A percentile compares a stretch with the other conserved stretches of the same genome.
phyloP scores from a whole-genome alignment of 1,139 yeast genomes.

The Meyerozyma smithsonii region DNA sequence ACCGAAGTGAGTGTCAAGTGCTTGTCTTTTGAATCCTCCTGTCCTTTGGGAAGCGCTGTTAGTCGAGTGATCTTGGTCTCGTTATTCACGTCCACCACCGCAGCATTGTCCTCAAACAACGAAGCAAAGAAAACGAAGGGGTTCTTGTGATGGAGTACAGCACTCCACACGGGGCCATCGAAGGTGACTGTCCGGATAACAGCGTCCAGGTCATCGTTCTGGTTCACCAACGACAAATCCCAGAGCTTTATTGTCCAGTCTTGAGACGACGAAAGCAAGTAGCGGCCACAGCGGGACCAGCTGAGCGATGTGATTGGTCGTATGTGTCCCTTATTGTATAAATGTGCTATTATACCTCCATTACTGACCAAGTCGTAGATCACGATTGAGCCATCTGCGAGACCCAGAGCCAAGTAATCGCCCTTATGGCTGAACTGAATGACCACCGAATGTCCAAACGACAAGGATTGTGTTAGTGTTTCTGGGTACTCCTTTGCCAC shows the following conservation, averaged over 20 bases:
- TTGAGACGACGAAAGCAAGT: conserved; percentile 66
- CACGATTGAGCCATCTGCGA: conserved; percentile 71
- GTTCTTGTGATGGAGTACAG: conserved; percentile 51
- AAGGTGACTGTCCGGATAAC: conserved; percentile 46
- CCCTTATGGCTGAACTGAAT: conserved; percentile 73
- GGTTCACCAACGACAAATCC: conserved; percentile 53
- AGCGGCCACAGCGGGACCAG: conserved; percentile 78
- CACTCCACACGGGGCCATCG: conserved; percentile 72
- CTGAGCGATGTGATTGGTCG: conserved; percentile 70
- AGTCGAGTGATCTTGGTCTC: conserved; percentile 23
- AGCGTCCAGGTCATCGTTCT: conserved; percentile 14
- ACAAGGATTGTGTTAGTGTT: conserved; percentile 60
- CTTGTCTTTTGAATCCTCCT: conserved; percentile 14
- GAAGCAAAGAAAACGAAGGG: conserved; percentile 43
- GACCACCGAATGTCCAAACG: conserved; percentile 68
- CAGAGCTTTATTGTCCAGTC: conserved; percentile 84
- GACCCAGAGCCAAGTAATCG: conserved; percentile 85
- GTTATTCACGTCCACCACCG: conserved; percentile 46
- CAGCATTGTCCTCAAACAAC: conserved; percentile 50
- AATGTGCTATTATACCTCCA: conserved; percentile 50
- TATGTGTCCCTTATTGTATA: conserved; percentile 56
- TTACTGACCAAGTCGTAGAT: conserved; percentile 67
- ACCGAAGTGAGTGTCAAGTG: conserved; percentile 29
- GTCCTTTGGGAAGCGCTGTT: conserved; percentile 24
- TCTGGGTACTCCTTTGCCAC: conserved; percentile 94